A percentile compares a stretch with the other conserved stretches of the same genome.
Conservation (phyloP, 2,329 filamentous ascomycete genomes). For the Lithohypha guttulata region DNA sequence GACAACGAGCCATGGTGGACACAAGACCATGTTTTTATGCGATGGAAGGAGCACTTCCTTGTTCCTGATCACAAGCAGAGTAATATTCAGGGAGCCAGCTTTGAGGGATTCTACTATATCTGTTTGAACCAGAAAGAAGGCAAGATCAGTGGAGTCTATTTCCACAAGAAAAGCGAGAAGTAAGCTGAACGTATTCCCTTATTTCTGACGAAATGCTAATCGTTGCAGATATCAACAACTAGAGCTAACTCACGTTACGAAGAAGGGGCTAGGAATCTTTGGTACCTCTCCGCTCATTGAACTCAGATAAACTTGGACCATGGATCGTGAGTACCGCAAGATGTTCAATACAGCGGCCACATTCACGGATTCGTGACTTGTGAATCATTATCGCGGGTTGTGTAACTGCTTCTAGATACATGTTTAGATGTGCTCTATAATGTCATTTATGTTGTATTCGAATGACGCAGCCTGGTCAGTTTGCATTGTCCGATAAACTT, state of each 20-base stretch:
- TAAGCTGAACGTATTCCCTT: constrained; percentile 40
- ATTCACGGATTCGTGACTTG: too few species aligned
- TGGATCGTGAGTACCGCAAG: too few species aligned
- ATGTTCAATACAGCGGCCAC: too few species aligned
- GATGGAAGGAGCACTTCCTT: constrained; percentile 97
- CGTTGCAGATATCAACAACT: constrained; percentile 72
- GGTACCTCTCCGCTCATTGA: constrained; percentile 82
- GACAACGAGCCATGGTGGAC: constrained; percentile 47
- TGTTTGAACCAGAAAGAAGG: constrained; percentile 91
- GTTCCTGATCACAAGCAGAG: constrained; percentile 88
- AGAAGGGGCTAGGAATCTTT: constrained; percentile 65
- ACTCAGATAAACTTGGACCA: too few species aligned
- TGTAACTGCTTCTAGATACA: too few species aligned
- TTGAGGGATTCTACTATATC: constrained; percentile 98
- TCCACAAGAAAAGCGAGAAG: constrained; percentile 96
- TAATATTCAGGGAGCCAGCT: constrained; percentile 87
- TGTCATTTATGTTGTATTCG: too few species aligned
- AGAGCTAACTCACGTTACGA: constrained; percentile 76
- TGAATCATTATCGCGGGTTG: too few species aligned
- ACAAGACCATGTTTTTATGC: constrained; percentile 89
- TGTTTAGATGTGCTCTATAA: too few species aligned
- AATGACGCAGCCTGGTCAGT: too few species aligned
- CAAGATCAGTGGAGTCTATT: constrained; percentile 86
- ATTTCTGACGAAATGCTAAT: constrained; percentile 13
- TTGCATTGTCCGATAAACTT: too few species aligned